Evolutionary conservation across 805 yeast genomes (phyloP), one percentile per base, ranked within the genome.

Genomic region (Wickerhamiella kurtzmanii): DNA sequence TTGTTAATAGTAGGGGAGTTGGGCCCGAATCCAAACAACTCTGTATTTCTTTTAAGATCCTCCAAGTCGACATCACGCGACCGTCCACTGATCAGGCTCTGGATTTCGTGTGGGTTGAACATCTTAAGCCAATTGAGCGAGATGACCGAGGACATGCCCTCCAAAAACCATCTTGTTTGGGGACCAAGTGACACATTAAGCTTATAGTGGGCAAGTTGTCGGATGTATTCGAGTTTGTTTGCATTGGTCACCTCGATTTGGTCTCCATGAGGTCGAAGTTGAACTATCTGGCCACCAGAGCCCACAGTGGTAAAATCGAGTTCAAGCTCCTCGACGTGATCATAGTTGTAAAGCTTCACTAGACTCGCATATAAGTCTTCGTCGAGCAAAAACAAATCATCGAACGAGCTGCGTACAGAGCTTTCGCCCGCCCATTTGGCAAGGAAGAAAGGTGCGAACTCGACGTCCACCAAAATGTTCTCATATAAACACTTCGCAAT

Each of bases 401-500:
- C 89, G 55, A 88, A 78, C 0, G 88, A 75, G 54, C 71, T 78
- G 48, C 57, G 56, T 37, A 52, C 44, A 2, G 56, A 53, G 15
- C 54, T 47, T 3, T 53, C 55, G 19, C 75, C 73, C 13, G 70
- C 67, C 80, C 89, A 76, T 58, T 82, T 77, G 61, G 73, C 77
- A 39, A 92, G 62, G 57, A 89, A 89, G 53, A 86, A 85, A 2
- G 89, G 83, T 0, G 96, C 87, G 71, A 89, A 88, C 16, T 78
- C 74, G 20, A 84, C 74, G 61, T 88, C 94, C 5, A 89, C 76
- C 52, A 89, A 67, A 2, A 87, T 80, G 45, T 78, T 78, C 47
- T 85, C 95, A 60, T 84, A 86, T 2, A 89, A 66, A 57, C 96
- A 88, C 60, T 87, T 89, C 1, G 96, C 98, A 41, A 89, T 70